phyloP scores from a whole-genome alignment of 495 filamentous ascomycete genomes.

The Immersiella caudata region DNA sequence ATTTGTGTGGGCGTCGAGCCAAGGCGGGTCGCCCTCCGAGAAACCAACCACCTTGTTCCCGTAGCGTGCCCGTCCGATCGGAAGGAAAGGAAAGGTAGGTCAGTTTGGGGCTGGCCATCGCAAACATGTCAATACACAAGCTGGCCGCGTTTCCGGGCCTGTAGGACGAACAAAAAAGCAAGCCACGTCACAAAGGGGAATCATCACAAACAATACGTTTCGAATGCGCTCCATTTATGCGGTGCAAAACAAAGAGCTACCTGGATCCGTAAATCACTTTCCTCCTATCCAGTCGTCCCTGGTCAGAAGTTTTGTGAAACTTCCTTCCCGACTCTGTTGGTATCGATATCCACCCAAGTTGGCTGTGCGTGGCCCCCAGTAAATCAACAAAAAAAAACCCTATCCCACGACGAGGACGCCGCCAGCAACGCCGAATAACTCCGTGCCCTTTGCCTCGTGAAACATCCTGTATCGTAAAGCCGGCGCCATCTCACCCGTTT shows the following conservation, averaged over 20 bases:
- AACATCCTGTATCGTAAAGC: conserved; percentile 18
- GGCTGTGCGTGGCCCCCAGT: background rate
- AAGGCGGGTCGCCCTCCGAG: background rate
- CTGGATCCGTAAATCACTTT: background rate
- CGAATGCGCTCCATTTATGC: conserved; percentile 3
- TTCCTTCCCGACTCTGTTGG: background rate
- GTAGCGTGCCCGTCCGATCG: background rate
- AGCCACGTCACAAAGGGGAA: conserved; percentile 12
- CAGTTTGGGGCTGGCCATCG: background rate
- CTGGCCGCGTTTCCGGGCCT: background rate
- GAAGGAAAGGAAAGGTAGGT: background rate
- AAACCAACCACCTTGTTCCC: background rate
- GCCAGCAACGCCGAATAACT: conserved; percentile 31
- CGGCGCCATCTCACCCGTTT: conserved; percentile 10
- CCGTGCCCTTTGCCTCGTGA: conserved; percentile 22
- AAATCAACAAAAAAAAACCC: conserved; percentile 16
- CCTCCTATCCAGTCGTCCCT: background rate
- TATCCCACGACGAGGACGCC: conserved; percentile 23
- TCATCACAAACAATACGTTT: conserved; percentile 4
- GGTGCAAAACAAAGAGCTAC: conserved; percentile 7
- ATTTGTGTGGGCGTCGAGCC: background rate
- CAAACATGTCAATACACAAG: background rate
- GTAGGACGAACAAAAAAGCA: conserved; percentile 7
- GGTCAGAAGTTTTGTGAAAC: background rate
- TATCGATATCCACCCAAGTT: conserved; percentile 5